Percentiles rank a stretch among this genome's conserved stretches.
These are phyloP conservation scores for Fusarium sp. DNA, from an alignment of 2,329 filamentous ascomycete species.

Conservation along the genomic window DNA sequence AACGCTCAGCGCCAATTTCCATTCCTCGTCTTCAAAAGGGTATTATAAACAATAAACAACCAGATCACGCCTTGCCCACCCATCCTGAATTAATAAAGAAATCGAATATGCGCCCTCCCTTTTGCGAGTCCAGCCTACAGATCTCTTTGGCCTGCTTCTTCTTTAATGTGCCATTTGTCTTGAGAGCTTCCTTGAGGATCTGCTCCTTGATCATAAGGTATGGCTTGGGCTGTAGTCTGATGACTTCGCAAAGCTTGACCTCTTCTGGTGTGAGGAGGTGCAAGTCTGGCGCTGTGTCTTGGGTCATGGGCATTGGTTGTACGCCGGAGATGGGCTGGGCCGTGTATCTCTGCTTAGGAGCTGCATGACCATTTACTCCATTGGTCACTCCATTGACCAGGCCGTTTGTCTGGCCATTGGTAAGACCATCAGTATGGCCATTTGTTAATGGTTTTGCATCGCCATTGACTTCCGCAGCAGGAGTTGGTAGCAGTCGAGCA, in stretches of 20 bases:
- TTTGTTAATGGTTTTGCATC: slow-evolving; percentile 64
- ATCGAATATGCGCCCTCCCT: slow-evolving; percentile 87
- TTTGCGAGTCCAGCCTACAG: slow-evolving; percentile 82
- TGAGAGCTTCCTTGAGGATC: slow-evolving; percentile 88
- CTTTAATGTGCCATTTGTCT: slow-evolving; percentile 86
- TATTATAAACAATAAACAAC: slow-evolving; percentile 35
- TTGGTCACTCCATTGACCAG: slow-evolving; percentile 53
- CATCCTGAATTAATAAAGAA: slow-evolving; percentile 94
- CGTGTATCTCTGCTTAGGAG: slow-evolving; percentile 59
- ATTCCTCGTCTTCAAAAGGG: slow-evolving; percentile 29
- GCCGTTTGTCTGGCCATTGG: slow-evolving; percentile 57
- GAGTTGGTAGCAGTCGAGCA: slow-evolving; percentile 58
- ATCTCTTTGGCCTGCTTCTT: slow-evolving; percentile 94
- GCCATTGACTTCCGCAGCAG: slow-evolving; percentile 52
- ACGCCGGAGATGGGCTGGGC: slow-evolving; percentile 67
- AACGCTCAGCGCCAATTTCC: slow-evolving; percentile 30
- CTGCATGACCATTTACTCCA: slow-evolving; percentile 47
- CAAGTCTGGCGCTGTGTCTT: slow-evolving; percentile 80
- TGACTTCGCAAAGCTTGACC: slow-evolving; percentile 81
- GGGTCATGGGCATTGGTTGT: slow-evolving; percentile 71
- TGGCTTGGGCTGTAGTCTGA: slow-evolving; percentile 90
- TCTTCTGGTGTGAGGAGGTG: slow-evolving; percentile 89
- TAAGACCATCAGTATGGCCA: slow-evolving; percentile 56
- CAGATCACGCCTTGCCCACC: slow-evolving; percentile 78
- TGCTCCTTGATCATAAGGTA: slow-evolving; percentile 95